These are phyloP conservation scores for Lyophyllum atratum DNA, from an alignment of 768 basidiomycete species.

Conservation along the genomic window DNA sequence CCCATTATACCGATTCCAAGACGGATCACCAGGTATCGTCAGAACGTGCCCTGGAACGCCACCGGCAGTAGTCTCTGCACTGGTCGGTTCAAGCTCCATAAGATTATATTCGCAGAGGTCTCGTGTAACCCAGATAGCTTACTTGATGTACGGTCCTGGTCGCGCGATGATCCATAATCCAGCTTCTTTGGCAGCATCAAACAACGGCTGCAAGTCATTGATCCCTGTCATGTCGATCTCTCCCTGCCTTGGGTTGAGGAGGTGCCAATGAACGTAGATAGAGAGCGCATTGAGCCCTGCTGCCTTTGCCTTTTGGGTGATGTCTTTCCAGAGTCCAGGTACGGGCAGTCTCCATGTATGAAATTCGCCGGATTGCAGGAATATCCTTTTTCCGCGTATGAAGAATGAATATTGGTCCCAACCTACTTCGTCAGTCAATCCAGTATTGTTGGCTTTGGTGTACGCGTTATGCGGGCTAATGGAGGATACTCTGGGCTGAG, in stretches of 20 bases:
- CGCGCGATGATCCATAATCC: slow-evolving; percentile 17
- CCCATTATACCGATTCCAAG: slow-evolving; percentile 18
- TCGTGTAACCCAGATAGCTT: too few relatives aligned
- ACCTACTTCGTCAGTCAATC: slow-evolving; percentile 12
- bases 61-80: slow-evolving; percentile 16
- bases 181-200: slow-evolving; percentile 19
- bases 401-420: slow-evolving; percentile 20
- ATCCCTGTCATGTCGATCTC: slow-evolving; percentile 18
- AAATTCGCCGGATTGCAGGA: slow-evolving; percentile 19
- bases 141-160: slow-evolving; percentile 20
- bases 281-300: slow-evolving; percentile 17
- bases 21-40: slow-evolving; percentile 17
- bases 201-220: slow-evolving; percentile 16
- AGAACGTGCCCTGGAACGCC: slow-evolving; percentile 17
- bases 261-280: slow-evolving; percentile 19
- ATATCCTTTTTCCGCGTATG: slow-evolving; percentile 14
- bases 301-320: slow-evolving; percentile 17
- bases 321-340: slow-evolving; percentile 17
- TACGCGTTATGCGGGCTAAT: neutral
- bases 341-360: slow-evolving; percentile 19
- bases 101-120: too few relatives aligned
- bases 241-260: slow-evolving; percentile 17
- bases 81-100: neutral
- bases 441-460: slow-evolving; percentile 12
- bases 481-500: neutral